Evolutionary conservation across 352 stramenopile species (phyloP).

Genomic region (Globisporangium megalacanthum): DNA sequence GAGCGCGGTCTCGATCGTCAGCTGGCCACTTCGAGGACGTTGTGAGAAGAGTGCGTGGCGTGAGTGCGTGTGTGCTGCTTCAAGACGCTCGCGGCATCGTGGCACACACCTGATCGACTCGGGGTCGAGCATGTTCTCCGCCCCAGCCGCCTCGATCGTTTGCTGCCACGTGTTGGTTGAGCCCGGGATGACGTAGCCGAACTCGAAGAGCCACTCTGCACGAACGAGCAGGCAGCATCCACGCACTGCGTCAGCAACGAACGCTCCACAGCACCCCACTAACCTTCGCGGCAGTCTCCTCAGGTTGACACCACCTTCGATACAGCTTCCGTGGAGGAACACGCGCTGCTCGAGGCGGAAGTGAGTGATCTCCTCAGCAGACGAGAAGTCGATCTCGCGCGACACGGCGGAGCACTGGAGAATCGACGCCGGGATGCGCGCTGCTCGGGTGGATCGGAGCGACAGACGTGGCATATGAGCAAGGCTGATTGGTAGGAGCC

Average conservation of each 20-base stretch:
- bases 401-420: conserved; percentile 88
- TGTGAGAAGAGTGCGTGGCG: background rate
- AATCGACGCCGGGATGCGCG: conserved; percentile 75
- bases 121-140: conserved; percentile 87
- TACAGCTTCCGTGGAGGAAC: conserved; percentile 83
- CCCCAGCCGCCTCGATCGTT: conserved; percentile 87
- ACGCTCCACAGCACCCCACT: conserved; percentile 11
- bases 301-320: conserved; percentile 43
- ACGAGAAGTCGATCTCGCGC: conserved; percentile 94
- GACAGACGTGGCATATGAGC: background rate
- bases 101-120: conserved; percentile 63
- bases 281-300: background rate
- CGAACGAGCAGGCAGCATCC: conserved; percentile 12
- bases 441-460: conserved; percentile 34
- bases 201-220: conserved; percentile 91
- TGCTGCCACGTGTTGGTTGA: conserved; percentile 96
- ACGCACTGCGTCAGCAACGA: background rate
- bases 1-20: conserved; percentile 95
- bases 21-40: conserved; percentile 61
- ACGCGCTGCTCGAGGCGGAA: conserved; percentile 93
- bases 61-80: background rate
- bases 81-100: background rate
- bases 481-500: background rate
- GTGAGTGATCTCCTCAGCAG: conserved; percentile 79
- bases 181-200: conserved; percentile 94